Evolutionary conservation across 2,329 filamentous ascomycete genomes (phyloP).

Genomic region (Mollisia scopiformis): DNA sequence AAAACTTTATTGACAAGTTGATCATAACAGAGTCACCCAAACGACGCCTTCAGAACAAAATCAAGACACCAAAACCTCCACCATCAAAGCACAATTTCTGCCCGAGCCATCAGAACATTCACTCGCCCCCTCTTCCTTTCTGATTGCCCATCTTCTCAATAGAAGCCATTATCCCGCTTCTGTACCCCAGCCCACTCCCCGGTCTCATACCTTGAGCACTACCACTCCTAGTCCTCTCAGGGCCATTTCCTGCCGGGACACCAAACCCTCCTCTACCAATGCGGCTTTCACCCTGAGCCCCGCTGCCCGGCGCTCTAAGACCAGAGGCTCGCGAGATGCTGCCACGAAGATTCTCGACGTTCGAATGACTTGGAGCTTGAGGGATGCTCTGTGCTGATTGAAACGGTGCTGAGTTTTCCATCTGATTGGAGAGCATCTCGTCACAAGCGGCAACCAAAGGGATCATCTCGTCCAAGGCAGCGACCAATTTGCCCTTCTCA

Average conservation of each 20-base stretch:
- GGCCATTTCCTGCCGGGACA: constrained; percentile 21
- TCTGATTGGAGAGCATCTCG: constrained; percentile 34
- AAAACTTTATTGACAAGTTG: not conserved
- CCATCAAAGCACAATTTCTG: not conserved
- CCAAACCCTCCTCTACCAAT: constrained; percentile 41
- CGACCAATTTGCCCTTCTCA: constrained; percentile 83
- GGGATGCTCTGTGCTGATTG: constrained; percentile 26
- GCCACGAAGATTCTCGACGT: constrained; percentile 52
- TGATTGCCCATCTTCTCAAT: constrained; percentile 86
- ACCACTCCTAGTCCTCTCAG: constrained; percentile 42
- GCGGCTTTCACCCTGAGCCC: constrained; percentile 48
- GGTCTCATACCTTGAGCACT: constrained; percentile 30
- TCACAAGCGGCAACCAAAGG: constrained; percentile 57
- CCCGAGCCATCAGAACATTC: not conserved
- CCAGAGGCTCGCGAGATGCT: constrained; percentile 60
- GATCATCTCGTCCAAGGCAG: constrained; percentile 84
- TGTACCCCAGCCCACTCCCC: constrained; percentile 40
- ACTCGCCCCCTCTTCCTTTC: constrained; percentile 33
- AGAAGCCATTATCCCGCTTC: constrained; percentile 80
- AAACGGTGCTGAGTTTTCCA: constrained; percentile 30
- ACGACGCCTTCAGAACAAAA: constrained; percentile 1
- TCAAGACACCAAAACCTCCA: constrained; percentile 2
- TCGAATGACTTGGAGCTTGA: constrained; percentile 31
- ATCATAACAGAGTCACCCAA: not conserved
- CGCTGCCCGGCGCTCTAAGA: constrained; percentile 61